Percentiles rank a stretch among this genome's conserved stretches.
Conservation (phyloP, 192 early-diverging fungal species). For the Kickxella alabastrina region DNA sequence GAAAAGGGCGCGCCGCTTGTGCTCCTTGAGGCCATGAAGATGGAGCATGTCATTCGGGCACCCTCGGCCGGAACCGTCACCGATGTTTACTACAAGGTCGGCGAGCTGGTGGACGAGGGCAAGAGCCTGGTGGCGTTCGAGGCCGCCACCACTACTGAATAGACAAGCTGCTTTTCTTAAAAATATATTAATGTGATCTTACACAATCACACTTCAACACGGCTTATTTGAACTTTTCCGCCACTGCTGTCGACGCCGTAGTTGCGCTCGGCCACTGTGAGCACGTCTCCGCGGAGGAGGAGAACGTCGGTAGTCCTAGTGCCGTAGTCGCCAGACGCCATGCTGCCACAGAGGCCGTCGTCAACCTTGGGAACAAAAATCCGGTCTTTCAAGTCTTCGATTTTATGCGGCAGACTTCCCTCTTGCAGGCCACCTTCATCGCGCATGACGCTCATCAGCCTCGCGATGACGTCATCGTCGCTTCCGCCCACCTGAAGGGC, state of each 20-base stretch:
- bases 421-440: slow-evolving; percentile 7
- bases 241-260: slow-evolving; percentile 1
- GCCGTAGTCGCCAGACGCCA: slow-evolving; percentile 10
- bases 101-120: slow-evolving; percentile 85
- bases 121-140: slow-evolving; percentile 75
- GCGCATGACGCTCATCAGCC: slow-evolving; percentile 15
- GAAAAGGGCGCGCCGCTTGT: slow-evolving; percentile 76
- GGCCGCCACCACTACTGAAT: slow-evolving; percentile 19
- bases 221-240: no score
- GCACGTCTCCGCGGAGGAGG: slow-evolving; percentile 10
- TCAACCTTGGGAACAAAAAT: slow-evolving; percentile 30
- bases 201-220: no score
- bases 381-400: slow-evolving; percentile 26
- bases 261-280: slow-evolving; percentile 23
- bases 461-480: neutral
- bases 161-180: slow-evolving; percentile 5
- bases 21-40: slow-evolving; percentile 98
- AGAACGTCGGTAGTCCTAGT: slow-evolving; percentile 37
- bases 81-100: slow-evolving; percentile 74
- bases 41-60: slow-evolving; percentile 92
- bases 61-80: slow-evolving; percentile 69
- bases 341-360: neutral
- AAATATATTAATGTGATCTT: neutral
- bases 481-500: neutral
- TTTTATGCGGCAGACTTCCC: neutral